phyloP scores from a whole-genome alignment of 2,329 filamentous ascomycete genomes.

The Apiospora kogelbergensis region DNA sequence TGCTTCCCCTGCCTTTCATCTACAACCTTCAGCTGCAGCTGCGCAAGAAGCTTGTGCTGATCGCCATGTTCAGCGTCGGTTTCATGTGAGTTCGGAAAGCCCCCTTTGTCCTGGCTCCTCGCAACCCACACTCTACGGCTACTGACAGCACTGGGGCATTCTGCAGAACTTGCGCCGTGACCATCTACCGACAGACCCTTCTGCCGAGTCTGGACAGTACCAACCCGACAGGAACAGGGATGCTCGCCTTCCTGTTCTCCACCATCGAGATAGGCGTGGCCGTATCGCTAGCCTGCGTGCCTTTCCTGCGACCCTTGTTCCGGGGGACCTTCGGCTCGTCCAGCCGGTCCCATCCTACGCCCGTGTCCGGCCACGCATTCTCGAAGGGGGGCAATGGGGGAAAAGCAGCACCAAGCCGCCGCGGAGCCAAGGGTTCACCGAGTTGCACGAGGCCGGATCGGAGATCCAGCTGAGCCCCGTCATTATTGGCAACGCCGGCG shows the following conservation, averaged over 20 bases:
- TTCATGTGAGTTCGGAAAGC: constrained; percentile 8
- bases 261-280: constrained; percentile 14
- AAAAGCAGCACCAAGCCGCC: neutral
- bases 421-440: constrained; percentile 9
- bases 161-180: constrained; percentile 12
- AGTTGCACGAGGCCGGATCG: constrained; percentile 6
- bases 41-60: constrained; percentile 13
- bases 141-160: neutral
- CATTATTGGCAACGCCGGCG: neutral
- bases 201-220: constrained; percentile 6
- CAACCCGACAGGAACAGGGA: constrained; percentile 7
- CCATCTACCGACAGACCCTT: constrained; percentile 13
- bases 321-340: constrained; percentile 5
- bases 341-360: neutral
- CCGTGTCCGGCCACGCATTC: neutral
- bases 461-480: constrained; percentile 11
- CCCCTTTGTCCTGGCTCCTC: neutral
- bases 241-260: constrained; percentile 12
- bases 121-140: neutral
- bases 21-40: constrained; percentile 24
- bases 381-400: neutral
- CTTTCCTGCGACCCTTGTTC: constrained; percentile 14
- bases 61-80: constrained; percentile 14
- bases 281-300: constrained; percentile 14
- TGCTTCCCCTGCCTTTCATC: constrained; percentile 33